Evolutionary conservation across 257 asterid species (phyloP), one percentile per base, ranked within the genome.

Genomic region (Solanum dulcamara): DNA sequence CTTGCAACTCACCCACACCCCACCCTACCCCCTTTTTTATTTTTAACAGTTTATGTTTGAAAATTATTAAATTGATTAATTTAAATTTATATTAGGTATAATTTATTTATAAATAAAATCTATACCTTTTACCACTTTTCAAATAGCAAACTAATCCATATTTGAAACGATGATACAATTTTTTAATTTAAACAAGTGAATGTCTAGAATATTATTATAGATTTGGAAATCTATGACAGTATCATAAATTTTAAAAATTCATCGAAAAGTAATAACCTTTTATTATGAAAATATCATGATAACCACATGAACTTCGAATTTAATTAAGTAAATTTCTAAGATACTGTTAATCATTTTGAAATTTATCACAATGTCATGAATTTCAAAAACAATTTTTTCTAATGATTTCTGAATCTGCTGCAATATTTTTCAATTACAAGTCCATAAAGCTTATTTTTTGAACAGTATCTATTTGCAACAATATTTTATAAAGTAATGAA

Each of bases 11-110:
- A n/a, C n/a, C n/a, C n/a, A n/a, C n/a, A n/a, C n/a, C n/a, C n/a
- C n/a, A n/a, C n/a, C n/a, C n/a, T n/a, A n/a, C n/a, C n/a, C 3
- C 12, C 3, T 9, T 2, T 26, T 1, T 24, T 60, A 1, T 2
- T n/a, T n/a, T n/a, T 60, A 62, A 0, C 1, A 59, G n/a, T 2
- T 12, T 1, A 12, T 13, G 4, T 67, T 33, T 0, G 4, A 2
- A 67, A 67, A 32, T 33, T 8, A 67, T 6, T 67, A 4, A 0
- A 32, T 33, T 1, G 0, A 67, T 67, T 67, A 67, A 32, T 17
- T 32, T 2, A 67, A 4, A 18, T 3, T 32, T 1, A 7, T 2
- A 0, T 0, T 1, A 32, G 1, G 2, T 32, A 32, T 0, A 32
- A 17, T 7, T 15, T 33, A 1, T 18, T 20, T 20, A 18, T 18